Evolutionary conservation across 2,329 filamentous ascomycete genomes (phyloP).

Genomic region (Rugonectria rugulosa): DNA sequence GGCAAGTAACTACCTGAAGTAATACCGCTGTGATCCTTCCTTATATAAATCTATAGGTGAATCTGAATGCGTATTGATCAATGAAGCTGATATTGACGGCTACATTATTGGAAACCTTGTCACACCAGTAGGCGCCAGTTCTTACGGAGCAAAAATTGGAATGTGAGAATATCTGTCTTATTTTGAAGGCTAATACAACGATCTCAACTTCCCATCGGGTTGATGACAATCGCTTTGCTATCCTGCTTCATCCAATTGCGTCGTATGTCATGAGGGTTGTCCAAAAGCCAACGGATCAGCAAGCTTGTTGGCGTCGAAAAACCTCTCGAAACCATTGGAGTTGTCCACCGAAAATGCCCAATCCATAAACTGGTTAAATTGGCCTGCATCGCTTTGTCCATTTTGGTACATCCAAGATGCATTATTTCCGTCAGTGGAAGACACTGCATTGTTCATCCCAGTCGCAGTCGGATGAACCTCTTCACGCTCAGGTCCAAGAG

Average conservation of each 20-base stretch:
- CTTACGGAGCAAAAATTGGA: no score
- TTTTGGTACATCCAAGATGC: slow-evolving; percentile 35
- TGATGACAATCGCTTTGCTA: no score
- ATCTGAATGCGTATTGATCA: no score
- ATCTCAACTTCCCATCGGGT: no score
- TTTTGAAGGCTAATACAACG: no score
- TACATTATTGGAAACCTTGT: no score
- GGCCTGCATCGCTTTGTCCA: slow-evolving; percentile 21
- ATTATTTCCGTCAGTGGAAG: slow-evolving; percentile 10
- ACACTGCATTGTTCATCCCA: background rate
- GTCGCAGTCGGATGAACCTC: background rate
- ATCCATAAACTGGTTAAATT: slow-evolving; percentile 37
- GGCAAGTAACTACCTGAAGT: no score
- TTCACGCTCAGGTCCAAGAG: background rate
- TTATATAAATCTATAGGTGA: no score
- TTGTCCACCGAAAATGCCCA: slow-evolving; percentile 39
- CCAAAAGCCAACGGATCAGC: slow-evolving; percentile 1
- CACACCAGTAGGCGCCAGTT: no score
- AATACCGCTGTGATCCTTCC: no score
- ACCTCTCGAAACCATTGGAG: slow-evolving; percentile 37
- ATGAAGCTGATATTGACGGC: no score
- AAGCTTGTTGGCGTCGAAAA: slow-evolving; percentile 23
- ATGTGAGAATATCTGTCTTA: no score
- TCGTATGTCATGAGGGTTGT: background rate
- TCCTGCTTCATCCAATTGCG: background rate